A percentile compares a stretch with the other conserved stretches of the same genome.
phyloP scores from a whole-genome alignment of 2,329 filamentous ascomycete genomes.

The Botrytis paeoniae region DNA sequence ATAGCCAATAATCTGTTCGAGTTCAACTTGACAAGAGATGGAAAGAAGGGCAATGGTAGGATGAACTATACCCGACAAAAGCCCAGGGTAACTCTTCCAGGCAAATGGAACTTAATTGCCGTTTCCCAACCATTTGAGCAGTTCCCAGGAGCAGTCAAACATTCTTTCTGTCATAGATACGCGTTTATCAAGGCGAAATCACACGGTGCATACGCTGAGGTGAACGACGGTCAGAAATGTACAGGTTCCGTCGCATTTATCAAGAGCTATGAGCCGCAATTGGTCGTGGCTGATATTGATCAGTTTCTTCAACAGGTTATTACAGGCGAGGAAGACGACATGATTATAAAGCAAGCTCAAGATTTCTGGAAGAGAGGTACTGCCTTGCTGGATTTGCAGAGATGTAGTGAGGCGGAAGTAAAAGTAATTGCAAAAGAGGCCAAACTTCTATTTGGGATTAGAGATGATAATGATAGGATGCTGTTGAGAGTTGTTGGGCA shows the following conservation, averaged over 20 bases:
- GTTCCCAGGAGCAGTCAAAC: neutral
- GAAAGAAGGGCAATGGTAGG: neutral
- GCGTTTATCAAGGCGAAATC: neutral
- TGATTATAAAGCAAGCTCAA: neutral
- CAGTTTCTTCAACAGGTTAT: neutral
- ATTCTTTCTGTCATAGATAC: neutral
- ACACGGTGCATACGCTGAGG: neutral
- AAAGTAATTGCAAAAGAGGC: neutral
- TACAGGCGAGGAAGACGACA: neutral
- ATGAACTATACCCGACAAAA: neutral
- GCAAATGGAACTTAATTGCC: neutral
- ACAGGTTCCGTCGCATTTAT: neutral
- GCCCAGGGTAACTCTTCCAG: neutral
- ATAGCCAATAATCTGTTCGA: neutral
- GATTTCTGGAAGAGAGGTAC: neutral
- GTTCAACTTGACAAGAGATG: neutral
- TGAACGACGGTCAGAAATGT: neutral
- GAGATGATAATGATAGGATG: neutral
- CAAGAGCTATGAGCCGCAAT: neutral
- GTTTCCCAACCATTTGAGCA: neutral
- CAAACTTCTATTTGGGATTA: neutral
- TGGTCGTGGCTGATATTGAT: neutral
- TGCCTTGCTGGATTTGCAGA: neutral
- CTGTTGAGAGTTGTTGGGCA: neutral
- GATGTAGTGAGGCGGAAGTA: neutral